Evolutionary conservation across 2,329 filamentous ascomycete genomes (phyloP).

Genomic region (Ophioceras dolichostomum): DNA sequence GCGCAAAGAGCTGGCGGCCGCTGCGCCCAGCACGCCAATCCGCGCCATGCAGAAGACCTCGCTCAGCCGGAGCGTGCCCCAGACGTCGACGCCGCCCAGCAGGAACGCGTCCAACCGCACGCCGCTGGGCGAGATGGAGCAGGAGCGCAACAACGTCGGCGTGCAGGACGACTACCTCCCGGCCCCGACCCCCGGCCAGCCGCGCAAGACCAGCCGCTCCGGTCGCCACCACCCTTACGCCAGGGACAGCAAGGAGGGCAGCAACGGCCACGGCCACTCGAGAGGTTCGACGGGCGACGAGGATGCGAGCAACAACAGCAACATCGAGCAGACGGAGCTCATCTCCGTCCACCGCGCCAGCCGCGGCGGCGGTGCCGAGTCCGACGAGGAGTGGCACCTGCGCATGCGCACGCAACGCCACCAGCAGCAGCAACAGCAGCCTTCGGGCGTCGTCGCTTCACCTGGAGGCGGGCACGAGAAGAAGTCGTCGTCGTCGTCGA

Average conservation of each 20-base stretch:
- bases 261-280: too few relatives aligned
- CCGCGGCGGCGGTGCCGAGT: conserved; percentile 48
- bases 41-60: conserved; percentile 48
- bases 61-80: conserved; percentile 39
- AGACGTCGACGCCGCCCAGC: conserved; percentile 70
- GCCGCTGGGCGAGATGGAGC: conserved; percentile 87
- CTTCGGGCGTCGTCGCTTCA: too few relatives aligned
- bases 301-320: conserved; percentile 31
- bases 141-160: conserved; percentile 56
- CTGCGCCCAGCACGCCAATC: conserved; percentile 44
- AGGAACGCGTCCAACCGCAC: conserved; percentile 62
- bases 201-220: conserved; percentile 72
- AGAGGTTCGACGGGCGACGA: too few relatives aligned
- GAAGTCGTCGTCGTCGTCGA: conserved; percentile 48
- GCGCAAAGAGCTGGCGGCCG: conserved; percentile 42
- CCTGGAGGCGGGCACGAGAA: too few relatives aligned
- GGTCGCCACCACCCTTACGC: conserved; percentile 56
- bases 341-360: conserved; percentile 49
- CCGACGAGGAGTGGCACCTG: conserved; percentile 73
- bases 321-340: conserved; percentile 43
- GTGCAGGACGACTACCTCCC: conserved; percentile 86
- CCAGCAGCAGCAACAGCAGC: too few relatives aligned
- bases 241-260: conserved; percentile 25
- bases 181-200: conserved; percentile 89
- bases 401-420: conserved; percentile 60